These are phyloP conservation scores for Vitis hybrid DNA, from an alignment of 177 flowering plant genomes.

Conservation along the genomic window DNA sequence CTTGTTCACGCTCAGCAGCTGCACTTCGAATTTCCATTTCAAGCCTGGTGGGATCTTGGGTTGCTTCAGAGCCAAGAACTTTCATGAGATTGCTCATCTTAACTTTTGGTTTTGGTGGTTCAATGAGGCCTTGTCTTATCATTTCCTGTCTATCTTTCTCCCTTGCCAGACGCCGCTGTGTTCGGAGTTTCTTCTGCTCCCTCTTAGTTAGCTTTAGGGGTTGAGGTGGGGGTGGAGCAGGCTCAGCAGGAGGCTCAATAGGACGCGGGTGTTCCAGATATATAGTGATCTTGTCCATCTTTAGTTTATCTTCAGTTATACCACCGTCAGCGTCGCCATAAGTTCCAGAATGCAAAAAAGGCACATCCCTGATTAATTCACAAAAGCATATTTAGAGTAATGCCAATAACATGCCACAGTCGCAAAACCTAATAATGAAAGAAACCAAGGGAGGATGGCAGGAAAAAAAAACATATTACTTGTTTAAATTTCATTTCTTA, in stretches of 20 bases:
- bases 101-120: constrained; percentile 93
- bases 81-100: constrained; percentile 99
- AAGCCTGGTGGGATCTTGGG: constrained; percentile 94
- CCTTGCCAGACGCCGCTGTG: constrained; percentile 84
- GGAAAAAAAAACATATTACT: not conserved
- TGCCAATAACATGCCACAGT: not conserved
- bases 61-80: constrained; percentile 97
- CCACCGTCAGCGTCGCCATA: constrained; percentile 50
- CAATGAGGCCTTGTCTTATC: constrained; percentile 92
- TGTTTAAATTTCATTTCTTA: too few species aligned
- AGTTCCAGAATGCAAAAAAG: constrained; percentile 55
- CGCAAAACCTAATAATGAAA: not conserved
- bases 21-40: constrained; percentile 95
- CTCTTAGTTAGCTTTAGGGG: constrained; percentile 91
- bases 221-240: constrained; percentile 98
- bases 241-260: constrained; percentile 96
- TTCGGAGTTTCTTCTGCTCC: constrained; percentile 96
- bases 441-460: not conserved
- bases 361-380: constrained; percentile 61
- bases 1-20: constrained; percentile 99
- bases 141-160: constrained; percentile 97
- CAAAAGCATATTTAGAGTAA: constrained; percentile 4
- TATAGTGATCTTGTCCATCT: constrained; percentile 78
- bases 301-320: constrained; percentile 46
- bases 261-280: constrained; percentile 96